These are phyloP conservation scores for Gracilaria gracilis DNA, from an alignment of 23 red algal genomes.

Conservation along the genomic window DNA sequence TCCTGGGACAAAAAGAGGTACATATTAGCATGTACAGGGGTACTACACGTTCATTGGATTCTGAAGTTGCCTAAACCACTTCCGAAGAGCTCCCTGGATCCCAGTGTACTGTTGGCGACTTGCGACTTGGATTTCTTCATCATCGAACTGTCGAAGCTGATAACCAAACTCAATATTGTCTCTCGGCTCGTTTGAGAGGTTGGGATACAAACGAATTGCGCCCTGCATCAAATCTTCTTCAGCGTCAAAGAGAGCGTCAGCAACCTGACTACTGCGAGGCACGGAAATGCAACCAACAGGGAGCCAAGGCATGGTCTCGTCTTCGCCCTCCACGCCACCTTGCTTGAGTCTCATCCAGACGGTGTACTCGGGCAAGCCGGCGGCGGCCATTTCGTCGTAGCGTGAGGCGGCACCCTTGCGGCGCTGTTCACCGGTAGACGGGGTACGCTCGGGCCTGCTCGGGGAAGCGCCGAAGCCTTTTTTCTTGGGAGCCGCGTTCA, in stretches of 20 bases:
- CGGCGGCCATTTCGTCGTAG: conserved; percentile 77
- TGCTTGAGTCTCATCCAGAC: conserved; percentile 78
- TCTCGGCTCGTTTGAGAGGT: conserved; percentile 61
- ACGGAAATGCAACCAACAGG: conserved; percentile 80
- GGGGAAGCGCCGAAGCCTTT: conserved; percentile 62
- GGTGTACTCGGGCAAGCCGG: conserved; percentile 86
- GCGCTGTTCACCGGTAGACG: conserved; percentile 52
- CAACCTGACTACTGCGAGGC: conserved; percentile 66
- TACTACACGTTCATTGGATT: conserved; percentile 58
- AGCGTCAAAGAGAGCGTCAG: conserved; percentile 68
- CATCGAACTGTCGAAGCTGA: conserved; percentile 81
- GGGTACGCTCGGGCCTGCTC: conserved; percentile 36
- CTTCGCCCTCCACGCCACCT: conserved; percentile 44
- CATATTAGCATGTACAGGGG: not conserved
- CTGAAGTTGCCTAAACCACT: conserved; percentile 53
- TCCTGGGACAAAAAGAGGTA: not conserved
- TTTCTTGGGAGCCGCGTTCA: conserved; percentile 39
- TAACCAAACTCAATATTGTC: conserved; percentile 80
- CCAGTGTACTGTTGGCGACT: conserved; percentile 38
- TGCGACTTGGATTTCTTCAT: conserved; percentile 71
- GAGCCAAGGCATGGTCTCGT: conserved; percentile 73
- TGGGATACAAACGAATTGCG: conserved; percentile 82
- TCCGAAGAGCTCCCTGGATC: conserved; percentile 51
- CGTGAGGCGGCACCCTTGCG: conserved; percentile 63
- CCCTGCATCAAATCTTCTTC: conserved; percentile 79